Base-by-base conservation (phyloP, 345 rosid genomes). In the Gossypium turneri region DNA sequence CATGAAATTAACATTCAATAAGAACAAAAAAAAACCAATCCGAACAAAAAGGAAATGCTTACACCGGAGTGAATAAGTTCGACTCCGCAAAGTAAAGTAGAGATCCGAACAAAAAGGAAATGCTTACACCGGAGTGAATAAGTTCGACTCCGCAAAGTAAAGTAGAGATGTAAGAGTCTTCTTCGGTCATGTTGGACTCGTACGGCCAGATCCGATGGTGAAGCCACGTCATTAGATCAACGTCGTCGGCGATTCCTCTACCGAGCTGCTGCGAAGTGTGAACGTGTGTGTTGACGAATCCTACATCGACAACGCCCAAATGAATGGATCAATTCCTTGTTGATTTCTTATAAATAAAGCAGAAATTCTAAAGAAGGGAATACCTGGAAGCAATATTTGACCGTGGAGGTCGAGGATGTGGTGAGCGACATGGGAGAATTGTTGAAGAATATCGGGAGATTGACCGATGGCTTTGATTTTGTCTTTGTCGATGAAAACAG, bases 171-270 rank as follows among this genome's bases (percentile, higher is more conserved):
- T 85, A 88, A 55, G 94, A 90, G 68, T 90, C 94, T 25, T 76
- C 83, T 76, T 85, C 82, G 12, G 92, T 88, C 90, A 90, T 90
- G 73, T 73, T 78, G 47, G 92, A 82, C 73, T 90, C 94, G 61
- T 87, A 90, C 24, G 92, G 94, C 94, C 94, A 90, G 59, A 90
- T 87, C 56, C 92, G 86, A 50, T 62, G 67, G 72, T 90, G 94
- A 74, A 88, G 61, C 92, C 90, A 90, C 0, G 94, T 88, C 84
- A 88, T 79, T 72, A 90, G 66, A 73, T 85, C 89, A 25, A 86
- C 90, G 64, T 90, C 89, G 48, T 87, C 94, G 3, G 94, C 92
- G 59, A 88, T 88, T 73, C 94, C 94, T 79, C 92, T 84, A 0
- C 65, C 94, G 5, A 90, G 82, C 84, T 88, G 94, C 70, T 90